phyloP scores from a whole-genome alignment of 1,284 basidiomycete genomes.

The Irpex sp. region DNA sequence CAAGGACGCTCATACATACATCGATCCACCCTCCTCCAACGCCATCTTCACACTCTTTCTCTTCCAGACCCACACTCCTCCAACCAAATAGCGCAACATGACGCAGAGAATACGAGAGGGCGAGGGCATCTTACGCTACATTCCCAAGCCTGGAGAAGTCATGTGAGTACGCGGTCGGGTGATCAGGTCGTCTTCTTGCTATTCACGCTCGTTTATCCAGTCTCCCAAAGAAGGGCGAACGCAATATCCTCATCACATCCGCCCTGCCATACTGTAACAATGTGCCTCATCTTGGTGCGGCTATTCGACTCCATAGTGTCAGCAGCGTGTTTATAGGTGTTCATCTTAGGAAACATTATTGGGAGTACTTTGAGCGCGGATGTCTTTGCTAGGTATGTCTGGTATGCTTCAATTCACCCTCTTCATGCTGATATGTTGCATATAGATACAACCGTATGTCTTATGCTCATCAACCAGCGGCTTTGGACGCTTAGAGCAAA shows the following conservation, averaged over 20 bases:
- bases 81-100: conserved; percentile 34
- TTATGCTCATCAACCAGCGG: neutral
- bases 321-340: conserved; percentile 4
- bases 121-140: conserved; percentile 55
- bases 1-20: neutral
- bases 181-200: neutral
- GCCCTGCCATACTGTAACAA: conserved; percentile 99
- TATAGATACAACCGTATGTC: conserved; percentile 66
- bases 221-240: conserved; percentile 80
- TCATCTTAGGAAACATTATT: conserved; percentile 87
- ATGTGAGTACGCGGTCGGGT: conserved; percentile 23
- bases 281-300: conserved; percentile 88
- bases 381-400: conserved; percentile 92
- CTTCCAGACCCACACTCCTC: neutral
- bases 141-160: conserved; percentile 32
- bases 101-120: conserved; percentile 62
- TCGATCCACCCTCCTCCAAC: neutral
- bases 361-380: conserved; percentile 95
- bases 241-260: conserved; percentile 91
- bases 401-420: no score
- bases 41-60: neutral
- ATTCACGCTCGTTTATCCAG: conserved; percentile 35
- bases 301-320: conserved; percentile 4
- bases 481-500: neutral
- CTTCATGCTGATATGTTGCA: conserved; percentile 23